Conservation (phyloP, 2,329 filamentous ascomycete species). For the Aspergillus versicolor region DNA sequence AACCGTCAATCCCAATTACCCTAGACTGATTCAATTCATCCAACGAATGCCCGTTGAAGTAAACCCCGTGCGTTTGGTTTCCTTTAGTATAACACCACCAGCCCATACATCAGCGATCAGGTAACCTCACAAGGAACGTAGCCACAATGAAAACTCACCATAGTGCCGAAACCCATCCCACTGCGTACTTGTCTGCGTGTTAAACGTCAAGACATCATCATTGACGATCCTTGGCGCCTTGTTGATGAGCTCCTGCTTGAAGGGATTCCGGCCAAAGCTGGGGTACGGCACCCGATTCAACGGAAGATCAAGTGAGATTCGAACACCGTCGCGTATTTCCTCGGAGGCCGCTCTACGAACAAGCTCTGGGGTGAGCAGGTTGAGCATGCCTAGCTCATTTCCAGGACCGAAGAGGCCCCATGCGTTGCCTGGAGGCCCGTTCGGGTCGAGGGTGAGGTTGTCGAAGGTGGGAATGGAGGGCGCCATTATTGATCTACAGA, state of each 20-base stretch:
- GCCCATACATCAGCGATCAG: not conserved
- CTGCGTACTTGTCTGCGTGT: conserved; percentile 59
- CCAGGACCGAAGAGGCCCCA: conserved; percentile 56
- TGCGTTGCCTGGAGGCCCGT: conserved; percentile 54
- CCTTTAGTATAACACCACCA: conserved; percentile 25
- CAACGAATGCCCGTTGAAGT: conserved; percentile 44
- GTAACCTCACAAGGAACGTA: not conserved
- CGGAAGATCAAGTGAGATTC: conserved; percentile 60
- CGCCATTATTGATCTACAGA: conserved; percentile 2
- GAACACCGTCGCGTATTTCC: conserved; percentile 43
- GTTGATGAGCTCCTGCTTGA: conserved; percentile 54
- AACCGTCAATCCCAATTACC: conserved; percentile 44
- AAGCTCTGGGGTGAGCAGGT: conserved; percentile 52
- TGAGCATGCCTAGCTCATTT: conserved; percentile 57
- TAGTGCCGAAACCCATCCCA: conserved; percentile 46
- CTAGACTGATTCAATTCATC: conserved; percentile 36
- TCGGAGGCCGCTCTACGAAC: conserved; percentile 41
- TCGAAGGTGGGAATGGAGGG: conserved; percentile 35
- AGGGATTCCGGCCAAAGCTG: conserved; percentile 57
- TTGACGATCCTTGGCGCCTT: conserved; percentile 56
- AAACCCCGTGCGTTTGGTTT: conserved; percentile 43
- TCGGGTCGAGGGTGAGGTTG: conserved; percentile 50
- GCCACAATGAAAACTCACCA: conserved; percentile 15
- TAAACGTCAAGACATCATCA: conserved; percentile 61
- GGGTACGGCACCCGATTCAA: conserved; percentile 54